Conservation (phyloP, 148 eudicot genomes). For the Euryodendron excelsum region DNA sequence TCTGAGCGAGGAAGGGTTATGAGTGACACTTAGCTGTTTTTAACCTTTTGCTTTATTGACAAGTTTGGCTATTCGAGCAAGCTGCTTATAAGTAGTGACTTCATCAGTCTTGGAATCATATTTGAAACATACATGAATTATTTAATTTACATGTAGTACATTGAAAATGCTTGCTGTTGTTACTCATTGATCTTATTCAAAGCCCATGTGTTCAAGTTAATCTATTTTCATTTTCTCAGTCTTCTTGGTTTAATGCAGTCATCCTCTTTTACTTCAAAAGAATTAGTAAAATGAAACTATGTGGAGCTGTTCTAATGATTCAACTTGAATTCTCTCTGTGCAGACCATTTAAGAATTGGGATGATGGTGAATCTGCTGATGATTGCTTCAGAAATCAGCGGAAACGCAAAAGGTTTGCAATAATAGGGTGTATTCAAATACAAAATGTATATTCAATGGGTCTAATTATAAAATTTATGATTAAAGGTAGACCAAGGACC, state of each 20-base stretch:
- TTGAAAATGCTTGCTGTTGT: constrained; percentile 2
- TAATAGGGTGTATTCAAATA: constrained; percentile 3
- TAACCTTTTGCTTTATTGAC: not conserved
- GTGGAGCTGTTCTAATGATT: not conserved
- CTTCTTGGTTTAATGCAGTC: not conserved
- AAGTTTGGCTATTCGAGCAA: not conserved
- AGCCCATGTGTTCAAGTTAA: not conserved
- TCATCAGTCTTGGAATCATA: not conserved
- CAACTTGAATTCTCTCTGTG: not conserved
- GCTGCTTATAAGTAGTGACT: not conserved
- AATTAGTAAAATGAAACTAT: not conserved
- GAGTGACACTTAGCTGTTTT: not conserved
- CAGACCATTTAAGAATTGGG: constrained; percentile 41
- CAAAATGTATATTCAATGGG: not conserved
- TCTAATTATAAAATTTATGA: not conserved
- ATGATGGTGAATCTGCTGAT: constrained; percentile 31
- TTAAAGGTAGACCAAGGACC: not conserved
- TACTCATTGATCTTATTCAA: not conserved
- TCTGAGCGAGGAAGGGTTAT: not conserved
- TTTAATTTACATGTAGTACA: constrained; percentile 1
- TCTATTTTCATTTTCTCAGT: not conserved
- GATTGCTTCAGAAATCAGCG: constrained; percentile 37
- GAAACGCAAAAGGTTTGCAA: constrained; percentile 60
- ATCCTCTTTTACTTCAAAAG: not conserved
- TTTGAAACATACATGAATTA: not conserved